Conservation (phyloP, 495 filamentous ascomycete genomes). For the Tuber umbilicatum region DNA sequence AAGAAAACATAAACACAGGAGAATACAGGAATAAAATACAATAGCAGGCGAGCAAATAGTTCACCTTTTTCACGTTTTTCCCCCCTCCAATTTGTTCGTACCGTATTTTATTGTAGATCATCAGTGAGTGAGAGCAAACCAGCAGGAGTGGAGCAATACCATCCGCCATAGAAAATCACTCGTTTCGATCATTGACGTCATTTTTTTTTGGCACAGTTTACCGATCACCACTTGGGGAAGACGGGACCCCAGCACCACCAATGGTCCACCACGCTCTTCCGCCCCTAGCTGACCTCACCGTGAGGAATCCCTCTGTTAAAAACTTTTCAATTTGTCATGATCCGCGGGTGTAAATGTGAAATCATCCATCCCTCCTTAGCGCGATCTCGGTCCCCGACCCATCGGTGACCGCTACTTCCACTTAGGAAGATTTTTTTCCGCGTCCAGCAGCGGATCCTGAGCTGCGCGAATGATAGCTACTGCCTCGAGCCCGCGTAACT, state of each 20-base stretch:
- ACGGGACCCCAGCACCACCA: slow-evolving; percentile 13
- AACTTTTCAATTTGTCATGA: slow-evolving; percentile 22
- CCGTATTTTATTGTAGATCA: not conserved
- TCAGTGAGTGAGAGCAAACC: not conserved
- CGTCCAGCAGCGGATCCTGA: slow-evolving; percentile 10
- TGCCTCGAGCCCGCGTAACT: slow-evolving; percentile 35
- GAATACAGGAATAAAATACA: too few species aligned
- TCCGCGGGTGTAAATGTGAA: slow-evolving; percentile 32
- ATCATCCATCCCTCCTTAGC: slow-evolving; percentile 35
- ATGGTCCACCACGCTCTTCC: too few species aligned
- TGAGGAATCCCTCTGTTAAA: slow-evolving; percentile 32
- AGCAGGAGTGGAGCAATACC: not conserved
- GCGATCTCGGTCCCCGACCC: slow-evolving; percentile 24
- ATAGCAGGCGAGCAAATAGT: too few species aligned
- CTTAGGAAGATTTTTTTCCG: slow-evolving; percentile 30
- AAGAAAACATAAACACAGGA: too few species aligned
- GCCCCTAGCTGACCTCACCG: slow-evolving; percentile 3
- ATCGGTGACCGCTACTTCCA: slow-evolving; percentile 34
- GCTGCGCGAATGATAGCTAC: slow-evolving; percentile 29
- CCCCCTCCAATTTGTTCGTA: not conserved
- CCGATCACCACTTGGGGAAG: not conserved
- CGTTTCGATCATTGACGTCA: not conserved
- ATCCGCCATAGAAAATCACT: slow-evolving; percentile 9
- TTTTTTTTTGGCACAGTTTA: not conserved
- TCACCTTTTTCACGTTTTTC: not conserved